phyloP scores from a whole-genome alignment of 2,329 filamentous ascomycete genomes.

The Arthrinium puccinioides region DNA sequence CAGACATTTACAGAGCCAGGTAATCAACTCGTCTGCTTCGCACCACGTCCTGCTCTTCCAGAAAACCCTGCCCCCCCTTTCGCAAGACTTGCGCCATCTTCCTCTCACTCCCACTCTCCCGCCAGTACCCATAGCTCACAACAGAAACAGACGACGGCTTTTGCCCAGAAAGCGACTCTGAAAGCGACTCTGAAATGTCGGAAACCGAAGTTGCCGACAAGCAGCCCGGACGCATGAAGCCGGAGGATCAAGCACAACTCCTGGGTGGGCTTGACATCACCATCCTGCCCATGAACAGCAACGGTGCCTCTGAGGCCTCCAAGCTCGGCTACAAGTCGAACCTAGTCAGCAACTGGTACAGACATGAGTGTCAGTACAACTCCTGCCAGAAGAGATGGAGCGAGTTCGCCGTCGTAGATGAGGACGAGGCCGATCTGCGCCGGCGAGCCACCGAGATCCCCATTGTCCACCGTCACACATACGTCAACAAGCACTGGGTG shows the following conservation, averaged over 20 bases:
- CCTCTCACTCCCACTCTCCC: too few relatives aligned
- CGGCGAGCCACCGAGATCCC: constrained; percentile 14
- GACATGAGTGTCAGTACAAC: constrained; percentile 14
- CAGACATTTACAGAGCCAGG: too few relatives aligned
- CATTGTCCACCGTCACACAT: constrained; percentile 24
- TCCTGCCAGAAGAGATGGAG: constrained; percentile 21
- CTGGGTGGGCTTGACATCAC: constrained; percentile 7
- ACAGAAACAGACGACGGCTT: too few relatives aligned
- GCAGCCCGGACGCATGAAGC: neutral
- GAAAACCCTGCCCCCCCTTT: too few relatives aligned
- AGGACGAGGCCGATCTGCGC: constrained; percentile 17
- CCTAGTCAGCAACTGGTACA: constrained; percentile 14
- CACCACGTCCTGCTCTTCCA: too few relatives aligned
- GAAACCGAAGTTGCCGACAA: neutral
- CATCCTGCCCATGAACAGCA: constrained; percentile 4
- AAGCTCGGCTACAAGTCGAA: constrained; percentile 7
- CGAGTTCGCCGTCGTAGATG: constrained; percentile 17
- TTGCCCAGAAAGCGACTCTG: too few relatives aligned
- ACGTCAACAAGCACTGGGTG: constrained; percentile 20
- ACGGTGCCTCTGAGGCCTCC: constrained; percentile 5
- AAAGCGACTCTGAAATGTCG: neutral
- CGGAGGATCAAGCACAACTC: constrained; percentile 2
- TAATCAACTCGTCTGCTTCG: too few relatives aligned
- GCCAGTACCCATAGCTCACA: too few relatives aligned
- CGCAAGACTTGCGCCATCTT: too few relatives aligned